These are phyloP conservation scores for Boletus austroedulis DNA, from an alignment of 1,284 basidiomycete species.

Conservation along the genomic window DNA sequence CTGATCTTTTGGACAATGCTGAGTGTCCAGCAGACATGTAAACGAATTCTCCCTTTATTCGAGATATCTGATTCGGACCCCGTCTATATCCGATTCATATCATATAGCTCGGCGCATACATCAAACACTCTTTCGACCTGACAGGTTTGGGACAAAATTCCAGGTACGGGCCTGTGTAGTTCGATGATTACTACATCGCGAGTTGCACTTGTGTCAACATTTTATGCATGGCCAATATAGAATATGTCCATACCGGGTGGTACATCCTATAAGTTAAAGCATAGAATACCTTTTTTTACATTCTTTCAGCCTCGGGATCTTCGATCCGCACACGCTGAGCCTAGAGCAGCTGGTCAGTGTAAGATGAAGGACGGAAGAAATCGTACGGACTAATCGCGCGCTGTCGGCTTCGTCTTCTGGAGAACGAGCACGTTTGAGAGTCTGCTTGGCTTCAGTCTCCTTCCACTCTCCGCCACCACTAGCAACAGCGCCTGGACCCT, in stretches of 20 bases:
- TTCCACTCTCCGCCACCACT: slow-evolving; percentile 85
- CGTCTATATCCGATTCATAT: slow-evolving; percentile 61
- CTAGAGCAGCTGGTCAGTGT: slow-evolving; percentile 29
- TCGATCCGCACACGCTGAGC: slow-evolving; percentile 58
- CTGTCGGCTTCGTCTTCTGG: slow-evolving; percentile 67
- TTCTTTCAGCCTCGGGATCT: slow-evolving; percentile 60
- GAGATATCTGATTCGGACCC: slow-evolving; percentile 52
- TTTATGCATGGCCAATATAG: slow-evolving; percentile 10
- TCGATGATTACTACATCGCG: slow-evolving; percentile 40
- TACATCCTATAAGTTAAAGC: slow-evolving; percentile 17
- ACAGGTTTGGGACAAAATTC: slow-evolving; percentile 41
- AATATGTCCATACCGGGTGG: slow-evolving; percentile 9
- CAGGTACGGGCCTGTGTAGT: slow-evolving; percentile 57
- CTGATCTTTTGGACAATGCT: not conserved
- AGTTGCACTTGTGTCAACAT: not conserved
- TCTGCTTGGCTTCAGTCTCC: slow-evolving; percentile 46
- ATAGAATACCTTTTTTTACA: slow-evolving; percentile 43
- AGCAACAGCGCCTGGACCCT: slow-evolving; percentile 77
- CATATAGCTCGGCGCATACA: slow-evolving; percentile 61
- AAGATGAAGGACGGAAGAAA: not conserved
- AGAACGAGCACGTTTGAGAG: slow-evolving; percentile 65
- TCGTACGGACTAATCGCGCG: slow-evolving; percentile 49
- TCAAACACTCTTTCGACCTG: slow-evolving; percentile 48
- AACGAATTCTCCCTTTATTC: slow-evolving; percentile 45
- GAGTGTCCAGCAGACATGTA: slow-evolving; percentile 34